Conservation (phyloP, 441 rosid genomes). For the Raphanus hybrid region DNA sequence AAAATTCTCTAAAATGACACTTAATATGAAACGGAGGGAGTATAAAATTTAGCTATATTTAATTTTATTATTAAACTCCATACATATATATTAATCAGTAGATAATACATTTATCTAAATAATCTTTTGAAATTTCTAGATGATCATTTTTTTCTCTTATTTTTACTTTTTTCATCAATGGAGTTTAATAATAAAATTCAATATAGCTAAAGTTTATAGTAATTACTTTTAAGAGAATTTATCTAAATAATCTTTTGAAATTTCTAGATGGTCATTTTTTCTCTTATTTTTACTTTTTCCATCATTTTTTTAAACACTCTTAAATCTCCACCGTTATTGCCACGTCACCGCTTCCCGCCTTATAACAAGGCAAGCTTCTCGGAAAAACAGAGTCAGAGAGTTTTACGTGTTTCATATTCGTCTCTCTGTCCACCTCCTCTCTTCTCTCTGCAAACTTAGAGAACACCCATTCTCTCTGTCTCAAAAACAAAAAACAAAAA, state of each 20-base stretch:
- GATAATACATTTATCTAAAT: too few species aligned
- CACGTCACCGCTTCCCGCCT: slow-evolving; percentile 46
- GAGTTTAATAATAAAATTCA: too few species aligned
- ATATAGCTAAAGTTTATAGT: too few species aligned
- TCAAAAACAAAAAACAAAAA: background rate
- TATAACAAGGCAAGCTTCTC: slow-evolving; percentile 24
- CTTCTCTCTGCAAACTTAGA: slow-evolving; percentile 16
- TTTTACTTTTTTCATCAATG: background rate
- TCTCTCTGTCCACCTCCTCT: slow-evolving; percentile 16
- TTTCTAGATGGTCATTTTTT: background rate
- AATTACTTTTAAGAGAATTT: too few species aligned
- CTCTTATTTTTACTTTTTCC: background rate
- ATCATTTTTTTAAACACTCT: background rate
- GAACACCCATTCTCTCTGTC: background rate
- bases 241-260: background rate
- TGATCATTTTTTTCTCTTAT: background rate
- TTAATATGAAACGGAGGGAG: too few species aligned
- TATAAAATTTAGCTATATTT: too few species aligned
- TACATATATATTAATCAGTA: too few species aligned
- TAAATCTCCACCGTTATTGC: slow-evolving; percentile 8
- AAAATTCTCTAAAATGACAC: too few species aligned
- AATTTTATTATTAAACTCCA: too few species aligned
- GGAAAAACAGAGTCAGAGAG: slow-evolving; percentile 8
- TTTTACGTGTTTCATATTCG: background rate
- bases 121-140: background rate